phyloP scores from a whole-genome alignment of 352 stramenopile genomes.

The Aphanomyces cochlioides region DNA sequence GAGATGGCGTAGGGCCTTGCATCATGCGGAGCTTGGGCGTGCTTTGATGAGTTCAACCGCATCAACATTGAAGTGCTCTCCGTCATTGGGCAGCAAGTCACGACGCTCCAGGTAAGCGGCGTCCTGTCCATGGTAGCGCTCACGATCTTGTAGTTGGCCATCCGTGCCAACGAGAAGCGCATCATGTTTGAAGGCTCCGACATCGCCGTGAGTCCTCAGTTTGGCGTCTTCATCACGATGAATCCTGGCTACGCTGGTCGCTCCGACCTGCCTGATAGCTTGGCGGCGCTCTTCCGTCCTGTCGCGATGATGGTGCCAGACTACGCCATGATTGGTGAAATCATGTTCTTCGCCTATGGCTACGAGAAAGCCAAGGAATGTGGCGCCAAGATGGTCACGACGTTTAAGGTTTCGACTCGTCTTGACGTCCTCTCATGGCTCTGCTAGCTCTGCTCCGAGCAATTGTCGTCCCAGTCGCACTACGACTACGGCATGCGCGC shows the following conservation, averaged over 20 bases:
- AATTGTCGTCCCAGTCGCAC: slow-evolving; percentile 92
- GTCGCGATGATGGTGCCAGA: slow-evolving; percentile 97
- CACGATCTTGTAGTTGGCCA: slow-evolving; percentile 49
- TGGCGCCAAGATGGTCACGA: slow-evolving; percentile 95
- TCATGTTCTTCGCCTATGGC: slow-evolving; percentile 95
- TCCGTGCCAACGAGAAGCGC: slow-evolving; percentile 77
- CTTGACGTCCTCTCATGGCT: slow-evolving; percentile 48
- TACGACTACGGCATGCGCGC: slow-evolving; percentile 97
- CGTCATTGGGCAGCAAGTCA: slow-evolving; percentile 82
- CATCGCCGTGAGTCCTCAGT: slow-evolving; percentile 90
- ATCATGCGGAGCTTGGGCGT: slow-evolving; percentile 91
- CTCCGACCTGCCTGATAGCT: slow-evolving; percentile 92
- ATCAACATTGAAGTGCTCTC: slow-evolving; percentile 93
- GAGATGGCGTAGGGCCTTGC: slow-evolving; percentile 56
- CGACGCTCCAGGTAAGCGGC: slow-evolving; percentile 50
- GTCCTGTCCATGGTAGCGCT: too few species aligned
- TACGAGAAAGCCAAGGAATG: slow-evolving; percentile 92
- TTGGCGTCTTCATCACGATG: slow-evolving; percentile 96
- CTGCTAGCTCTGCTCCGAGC: slow-evolving; percentile 85
- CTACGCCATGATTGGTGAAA: slow-evolving; percentile 94
- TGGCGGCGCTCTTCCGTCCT: slow-evolving; percentile 92
- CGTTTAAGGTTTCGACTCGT: slow-evolving; percentile 86
- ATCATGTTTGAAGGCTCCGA: slow-evolving; percentile 94
- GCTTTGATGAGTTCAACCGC: slow-evolving; percentile 96
- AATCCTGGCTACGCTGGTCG: slow-evolving; percentile 94